Evolutionary conservation across 2,329 filamentous ascomycete genomes (phyloP).

Genomic region (Penicillium sp.): DNA sequence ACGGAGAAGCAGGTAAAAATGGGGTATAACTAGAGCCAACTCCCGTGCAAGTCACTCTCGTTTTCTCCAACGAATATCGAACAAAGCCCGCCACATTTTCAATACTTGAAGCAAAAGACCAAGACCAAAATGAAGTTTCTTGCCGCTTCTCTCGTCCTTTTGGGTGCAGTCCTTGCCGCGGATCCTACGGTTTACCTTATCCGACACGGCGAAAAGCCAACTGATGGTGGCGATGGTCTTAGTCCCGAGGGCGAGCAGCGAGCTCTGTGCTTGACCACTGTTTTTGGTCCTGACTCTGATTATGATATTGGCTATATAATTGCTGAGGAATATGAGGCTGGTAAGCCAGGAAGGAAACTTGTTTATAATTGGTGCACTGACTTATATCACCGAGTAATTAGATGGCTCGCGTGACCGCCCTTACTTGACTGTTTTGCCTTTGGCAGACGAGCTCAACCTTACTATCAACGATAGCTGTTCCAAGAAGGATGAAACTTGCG

Average conservation of each 20-base stretch:
- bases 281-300: constrained; percentile 50
- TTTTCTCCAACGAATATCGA: neutral
- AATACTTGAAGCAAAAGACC: neutral
- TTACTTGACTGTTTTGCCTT: constrained; percentile 53
- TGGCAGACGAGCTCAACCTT: constrained; percentile 54
- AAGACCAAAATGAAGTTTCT: constrained; percentile 5
- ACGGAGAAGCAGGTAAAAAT: no score
- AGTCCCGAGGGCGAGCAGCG: constrained; percentile 51
- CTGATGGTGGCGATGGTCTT: constrained; percentile 46
- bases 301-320: constrained; percentile 59
- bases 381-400: constrained; percentile 9
- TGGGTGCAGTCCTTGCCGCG: constrained; percentile 12
- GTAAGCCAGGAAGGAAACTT: no score
- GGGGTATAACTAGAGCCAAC: no score
- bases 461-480: constrained; percentile 54
- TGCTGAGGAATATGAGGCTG: constrained; percentile 50
- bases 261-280: constrained; percentile 54
- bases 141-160: neutral
- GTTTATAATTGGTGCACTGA: constrained; percentile 3
- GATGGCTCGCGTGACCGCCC: constrained; percentile 53
- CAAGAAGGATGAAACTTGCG: constrained; percentile 53
- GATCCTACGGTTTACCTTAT: constrained; percentile 58
- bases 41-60: neutral
- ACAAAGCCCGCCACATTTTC: neutral
- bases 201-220: constrained; percentile 61